Evolutionary conservation across 805 yeast species (phyloP).

Genomic region (Starmerella bombi): DNA sequence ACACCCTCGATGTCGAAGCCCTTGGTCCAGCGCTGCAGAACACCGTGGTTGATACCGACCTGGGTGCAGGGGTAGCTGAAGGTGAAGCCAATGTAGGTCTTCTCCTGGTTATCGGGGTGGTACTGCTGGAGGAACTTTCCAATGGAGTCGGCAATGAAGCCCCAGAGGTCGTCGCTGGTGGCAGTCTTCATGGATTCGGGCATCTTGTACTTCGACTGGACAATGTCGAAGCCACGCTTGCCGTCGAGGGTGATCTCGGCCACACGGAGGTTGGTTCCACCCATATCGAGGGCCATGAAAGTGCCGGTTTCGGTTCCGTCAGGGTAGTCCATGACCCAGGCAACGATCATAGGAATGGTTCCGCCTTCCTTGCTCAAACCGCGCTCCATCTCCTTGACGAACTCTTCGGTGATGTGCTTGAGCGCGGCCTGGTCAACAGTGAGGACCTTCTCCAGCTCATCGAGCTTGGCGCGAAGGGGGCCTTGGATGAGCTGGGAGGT

Average conservation of each 20-base stretch:
- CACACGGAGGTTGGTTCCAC: slow-evolving; percentile 93
- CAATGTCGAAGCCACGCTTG: slow-evolving; percentile 66
- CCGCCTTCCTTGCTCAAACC: slow-evolving; percentile 59
- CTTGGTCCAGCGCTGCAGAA: slow-evolving; percentile 92
- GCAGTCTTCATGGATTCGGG: slow-evolving; percentile 73
- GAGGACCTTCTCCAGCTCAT: slow-evolving; percentile 46
- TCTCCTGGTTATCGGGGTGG: slow-evolving; percentile 41
- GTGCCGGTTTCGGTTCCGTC: slow-evolving; percentile 85
- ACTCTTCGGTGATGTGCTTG: slow-evolving; percentile 56
- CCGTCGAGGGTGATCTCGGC: slow-evolving; percentile 79
- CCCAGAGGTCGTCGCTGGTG: slow-evolving; percentile 59
- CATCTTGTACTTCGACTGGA: slow-evolving; percentile 73
- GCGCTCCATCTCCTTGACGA: slow-evolving; percentile 63
- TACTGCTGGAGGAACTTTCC: slow-evolving; percentile 59
- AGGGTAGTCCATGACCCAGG: slow-evolving; percentile 92
- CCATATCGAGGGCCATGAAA: slow-evolving; percentile 85
- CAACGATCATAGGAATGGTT: slow-evolving; percentile 91
- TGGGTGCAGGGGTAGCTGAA: slow-evolving; percentile 77
- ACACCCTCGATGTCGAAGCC: slow-evolving; percentile 90
- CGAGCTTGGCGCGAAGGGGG: slow-evolving; percentile 44
- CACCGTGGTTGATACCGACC: slow-evolving; percentile 67
- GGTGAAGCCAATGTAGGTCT: slow-evolving; percentile 82
- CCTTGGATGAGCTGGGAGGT: slow-evolving; percentile 50
- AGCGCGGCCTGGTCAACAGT: slow-evolving; percentile 49
- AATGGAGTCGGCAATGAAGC: slow-evolving; percentile 73